These are phyloP conservation scores for Spathaspora hagerdaliae DNA, from an alignment of 805 yeast genomes.

Conservation along the genomic window DNA sequence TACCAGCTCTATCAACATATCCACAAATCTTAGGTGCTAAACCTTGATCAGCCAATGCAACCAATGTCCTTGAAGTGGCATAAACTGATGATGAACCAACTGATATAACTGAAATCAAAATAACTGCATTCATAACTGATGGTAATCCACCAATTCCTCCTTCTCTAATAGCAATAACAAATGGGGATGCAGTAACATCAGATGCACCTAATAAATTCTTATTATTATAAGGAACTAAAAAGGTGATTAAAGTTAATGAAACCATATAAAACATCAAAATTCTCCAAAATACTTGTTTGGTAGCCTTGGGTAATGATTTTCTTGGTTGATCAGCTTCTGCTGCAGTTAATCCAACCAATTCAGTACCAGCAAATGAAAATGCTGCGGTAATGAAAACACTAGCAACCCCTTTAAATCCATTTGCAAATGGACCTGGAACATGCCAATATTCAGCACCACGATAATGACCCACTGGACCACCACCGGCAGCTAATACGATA, in stretches of 20 bases:
- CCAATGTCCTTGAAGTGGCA: slow-evolving; percentile 66
- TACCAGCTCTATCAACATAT: slow-evolving; percentile 71
- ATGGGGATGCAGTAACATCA: slow-evolving; percentile 70
- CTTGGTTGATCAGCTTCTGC: slow-evolving; percentile 74
- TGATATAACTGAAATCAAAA: slow-evolving; percentile 63
- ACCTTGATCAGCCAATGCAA: slow-evolving; percentile 63
- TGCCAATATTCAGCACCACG: slow-evolving; percentile 59
- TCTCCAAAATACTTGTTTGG: slow-evolving; percentile 83
- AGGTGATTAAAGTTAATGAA: slow-evolving; percentile 51
- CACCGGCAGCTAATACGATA: slow-evolving; percentile 51
- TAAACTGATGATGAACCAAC: slow-evolving; percentile 73
- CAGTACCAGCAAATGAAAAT: slow-evolving; percentile 73
- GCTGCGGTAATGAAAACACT: slow-evolving; percentile 76
- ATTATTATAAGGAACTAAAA: slow-evolving; percentile 67
- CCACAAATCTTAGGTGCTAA: slow-evolving; percentile 58
- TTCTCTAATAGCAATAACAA: slow-evolving; percentile 65
- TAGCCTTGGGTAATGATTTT: slow-evolving; percentile 63
- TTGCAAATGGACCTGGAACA: slow-evolving; percentile 65
- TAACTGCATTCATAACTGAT: slow-evolving; percentile 66
- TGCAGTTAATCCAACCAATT: slow-evolving; percentile 69
- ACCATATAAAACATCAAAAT: slow-evolving; percentile 65
- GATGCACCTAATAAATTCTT: slow-evolving; percentile 43
- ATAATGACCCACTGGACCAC: slow-evolving; percentile 51
- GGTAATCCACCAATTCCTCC: slow-evolving; percentile 69
- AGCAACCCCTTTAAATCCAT: slow-evolving; percentile 65